Evolutionary conservation across 495 filamentous ascomycete species (phyloP), one percentile per base, ranked within the genome.

Genomic region (Talaromyces borbonicus): DNA sequence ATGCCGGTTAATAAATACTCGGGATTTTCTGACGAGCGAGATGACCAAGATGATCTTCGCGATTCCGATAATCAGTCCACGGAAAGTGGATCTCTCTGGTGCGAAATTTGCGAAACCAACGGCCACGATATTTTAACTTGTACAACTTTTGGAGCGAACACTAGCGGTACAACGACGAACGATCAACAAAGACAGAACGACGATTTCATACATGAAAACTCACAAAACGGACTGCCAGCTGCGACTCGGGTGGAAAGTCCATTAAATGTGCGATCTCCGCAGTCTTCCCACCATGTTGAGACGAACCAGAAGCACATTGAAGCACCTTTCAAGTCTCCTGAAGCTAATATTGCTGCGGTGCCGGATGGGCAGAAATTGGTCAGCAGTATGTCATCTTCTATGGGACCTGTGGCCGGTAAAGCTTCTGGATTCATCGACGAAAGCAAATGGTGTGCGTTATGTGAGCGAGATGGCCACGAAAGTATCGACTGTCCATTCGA

Each of bases 401-500:
- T 68, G 68, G 53, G 54, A 14, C 59, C 68, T 6, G 75, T 84
- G 8, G 82, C 85, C 4, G 90, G 87, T 29, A 95, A 92, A 68
- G 79, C 83, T 45, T 86, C 77, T 40, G 81, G 80, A 1, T 69
- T 84, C 26, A 74, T 92, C 48, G 87, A 98, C 55, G 78, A 79
- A 51, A 71, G 78, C 46, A 95, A 92, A 65, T 99, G 92, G 92
- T 99, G 92, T 66, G 92, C 93, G 43, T 70, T 97, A 36, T 99
- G 92, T 60, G 92, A 99, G 70, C 77, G 84, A 44, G 93, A 97
- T 56, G 92, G 92, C 24, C 92, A 99, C 56, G 85, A 92, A 60
- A 95, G 88, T 57, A 87, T 93, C 49, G 86, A 93, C 61, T 97
- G 90, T 68, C 90, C 90, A 11, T 84, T 93, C 65, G 90, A 96